Evolutionary conservation across 768 basidiomycete species (phyloP), one percentile per base, ranked within the genome.

Genomic region (Boletus subcaerulescens): DNA sequence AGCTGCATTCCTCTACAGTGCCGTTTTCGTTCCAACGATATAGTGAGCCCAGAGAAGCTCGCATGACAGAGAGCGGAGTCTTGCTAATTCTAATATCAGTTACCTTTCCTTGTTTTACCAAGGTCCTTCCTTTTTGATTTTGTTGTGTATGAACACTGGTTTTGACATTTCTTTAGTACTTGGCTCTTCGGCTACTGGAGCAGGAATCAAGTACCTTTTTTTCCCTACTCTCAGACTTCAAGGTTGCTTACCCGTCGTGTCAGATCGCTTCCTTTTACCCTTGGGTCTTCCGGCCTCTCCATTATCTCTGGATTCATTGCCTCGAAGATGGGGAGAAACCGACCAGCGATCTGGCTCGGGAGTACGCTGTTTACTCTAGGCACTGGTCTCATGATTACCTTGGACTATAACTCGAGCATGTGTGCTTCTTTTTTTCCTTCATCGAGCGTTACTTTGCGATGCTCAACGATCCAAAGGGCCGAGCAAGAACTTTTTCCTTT

Each of bases 101-200:
- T 91, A 90, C 64, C 79, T 92, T 24, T 89, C 89, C 0, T 66
- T 91, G 4, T 91, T 86, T 66, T 92, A 77, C 67, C 89, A 92
- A 73, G 66, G 66, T 65, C 35, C 11, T 44, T 17, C 12, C 12
- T 29, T 41, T n/a, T 18, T 36, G 8, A 3, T 18, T 29, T 26
- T 9, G 5, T 29, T 15, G n/a, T 24, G n/a, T 22, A 18, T 24
- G 6, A 45, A 26, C 8, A 7, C 3, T 7, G 8, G 40, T 44
- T 38, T 7, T 53, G 42, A 58, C 22, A 1, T 17, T 18, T 15
- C 0, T 39, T 3, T 5, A 67, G 80, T 85, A 5, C 77, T 90
- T 15, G 89, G 90, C 1, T 76, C 86, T 1, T 86, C 86, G n/a
- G 87, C 89, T 6, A 89, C 86, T 0, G 78, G 72, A 48, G 81